phyloP scores from a whole-genome alignment of 164 flowering plant genomes.

The Litsea cubeba region DNA sequence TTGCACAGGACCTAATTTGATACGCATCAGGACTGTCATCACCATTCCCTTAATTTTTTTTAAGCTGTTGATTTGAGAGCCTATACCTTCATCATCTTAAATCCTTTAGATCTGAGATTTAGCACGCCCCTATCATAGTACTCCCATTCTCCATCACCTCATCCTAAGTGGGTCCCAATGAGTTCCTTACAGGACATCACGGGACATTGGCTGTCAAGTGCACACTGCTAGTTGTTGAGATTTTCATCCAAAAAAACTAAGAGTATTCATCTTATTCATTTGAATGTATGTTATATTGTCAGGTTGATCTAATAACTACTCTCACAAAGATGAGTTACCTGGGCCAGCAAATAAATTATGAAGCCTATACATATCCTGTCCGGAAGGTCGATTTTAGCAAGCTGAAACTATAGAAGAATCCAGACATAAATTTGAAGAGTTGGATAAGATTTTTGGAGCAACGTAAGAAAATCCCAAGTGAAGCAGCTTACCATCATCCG shows the following conservation, averaged over 20 bases:
- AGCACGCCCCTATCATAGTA: no score
- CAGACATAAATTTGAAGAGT: neutral
- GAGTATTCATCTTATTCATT: neutral
- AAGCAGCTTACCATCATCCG: neutral
- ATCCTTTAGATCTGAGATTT: no score
- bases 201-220: no score
- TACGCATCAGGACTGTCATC: no score
- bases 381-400: slow-evolving; percentile 63
- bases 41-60: no score
- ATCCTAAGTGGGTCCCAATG: no score
- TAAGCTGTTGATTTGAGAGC: no score
- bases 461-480: neutral
- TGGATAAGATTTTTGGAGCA: neutral
- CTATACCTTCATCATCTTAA: no score
- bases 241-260: neutral
- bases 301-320: slow-evolving; percentile 91
- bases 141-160: no score
- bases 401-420: slow-evolving; percentile 49
- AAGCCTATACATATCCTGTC: slow-evolving; percentile 81
- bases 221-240: neutral
- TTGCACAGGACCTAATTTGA: no score
- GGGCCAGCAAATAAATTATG: slow-evolving; percentile 84
- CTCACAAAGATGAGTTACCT: slow-evolving; percentile 73
- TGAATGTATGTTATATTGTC: slow-evolving; percentile 10
- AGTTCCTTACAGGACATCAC: no score